phyloP scores from a whole-genome alignment of 169 alveolate species.

The Cryptosporidium canis region DNA sequence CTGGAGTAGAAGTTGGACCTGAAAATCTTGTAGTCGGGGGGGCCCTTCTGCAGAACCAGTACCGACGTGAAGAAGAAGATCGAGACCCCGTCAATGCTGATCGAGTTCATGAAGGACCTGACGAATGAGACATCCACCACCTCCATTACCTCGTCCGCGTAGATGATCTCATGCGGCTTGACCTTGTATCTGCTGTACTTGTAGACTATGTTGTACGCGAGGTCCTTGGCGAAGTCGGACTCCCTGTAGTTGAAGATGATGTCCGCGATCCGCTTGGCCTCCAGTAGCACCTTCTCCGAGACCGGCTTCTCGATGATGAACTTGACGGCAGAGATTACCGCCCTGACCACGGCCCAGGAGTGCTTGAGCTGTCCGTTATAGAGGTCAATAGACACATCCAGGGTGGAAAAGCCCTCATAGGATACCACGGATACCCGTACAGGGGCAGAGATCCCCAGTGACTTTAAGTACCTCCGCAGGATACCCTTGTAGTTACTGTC shows the following conservation, averaged over 20 bases:
- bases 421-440: background rate
- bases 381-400: slow-evolving; percentile 36
- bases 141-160: slow-evolving; percentile 30
- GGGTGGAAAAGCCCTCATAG: slow-evolving; percentile 24
- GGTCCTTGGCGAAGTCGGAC: slow-evolving; percentile 34
- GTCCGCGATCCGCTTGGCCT: slow-evolving; percentile 1
- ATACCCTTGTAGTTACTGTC: slow-evolving; percentile 27
- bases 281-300: background rate
- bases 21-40: background rate
- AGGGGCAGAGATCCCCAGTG: background rate
- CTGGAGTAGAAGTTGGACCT: background rate
- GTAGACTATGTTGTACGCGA: slow-evolving; percentile 45
- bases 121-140: slow-evolving; percentile 5
- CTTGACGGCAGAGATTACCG: slow-evolving; percentile 7
- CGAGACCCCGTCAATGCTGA: background rate
- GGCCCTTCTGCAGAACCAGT: background rate
- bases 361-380: background rate
- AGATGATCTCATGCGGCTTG: slow-evolving; percentile 27
- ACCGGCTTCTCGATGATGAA: slow-evolving; percentile 10
- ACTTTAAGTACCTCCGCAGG: slow-evolving; percentile 6
- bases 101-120: slow-evolving; percentile 17
- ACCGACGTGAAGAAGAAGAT: slow-evolving; percentile 27
- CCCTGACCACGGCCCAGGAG: slow-evolving; percentile 28
- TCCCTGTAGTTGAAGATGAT: slow-evolving; percentile 44
- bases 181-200: slow-evolving; percentile 20